A percentile compares a stretch with the other conserved stretches of the same genome.
phyloP scores from a whole-genome alignment of 2,329 filamentous ascomycete genomes.

The Diplodia seriata region DNA sequence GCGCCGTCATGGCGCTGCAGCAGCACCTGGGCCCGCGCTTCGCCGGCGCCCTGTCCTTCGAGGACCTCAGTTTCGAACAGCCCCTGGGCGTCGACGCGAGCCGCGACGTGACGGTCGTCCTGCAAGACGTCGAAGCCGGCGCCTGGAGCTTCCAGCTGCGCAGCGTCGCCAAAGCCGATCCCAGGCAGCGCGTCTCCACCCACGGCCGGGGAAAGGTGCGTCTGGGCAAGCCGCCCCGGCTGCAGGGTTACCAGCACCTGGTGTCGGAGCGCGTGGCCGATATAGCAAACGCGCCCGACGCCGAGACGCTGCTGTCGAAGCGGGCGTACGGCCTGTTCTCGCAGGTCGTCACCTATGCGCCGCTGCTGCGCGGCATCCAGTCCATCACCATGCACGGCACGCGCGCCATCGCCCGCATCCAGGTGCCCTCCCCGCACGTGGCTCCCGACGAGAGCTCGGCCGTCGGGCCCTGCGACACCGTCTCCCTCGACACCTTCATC shows the following conservation, averaged over 20 bases:
- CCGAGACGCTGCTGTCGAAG: slow-evolving; percentile 34
- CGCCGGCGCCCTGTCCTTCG: background rate
- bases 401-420: slow-evolving; percentile 22
- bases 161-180: background rate
- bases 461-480: slow-evolving; percentile 34
- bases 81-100: background rate
- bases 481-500: slow-evolving; percentile 37
- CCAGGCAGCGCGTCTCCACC: background rate
- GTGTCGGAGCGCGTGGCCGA: slow-evolving; percentile 31
- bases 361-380: slow-evolving; percentile 35
- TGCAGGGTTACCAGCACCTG: slow-evolving; percentile 34
- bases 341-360: slow-evolving; percentile 35
- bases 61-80: background rate
- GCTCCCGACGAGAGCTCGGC: slow-evolving; percentile 34
- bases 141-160: background rate
- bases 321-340: slow-evolving; percentile 37
- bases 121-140: background rate
- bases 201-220: slow-evolving; percentile 13
- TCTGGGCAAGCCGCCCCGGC: slow-evolving; percentile 29
- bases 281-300: slow-evolving; percentile 9
- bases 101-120: background rate
- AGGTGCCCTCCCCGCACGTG: slow-evolving; percentile 31
- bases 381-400: slow-evolving; percentile 34
- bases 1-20: slow-evolving; percentile 34
- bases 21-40: background rate